phyloP scores from a whole-genome alignment of 208 protist species.

The Trypanosomatidae sp. region DNA sequence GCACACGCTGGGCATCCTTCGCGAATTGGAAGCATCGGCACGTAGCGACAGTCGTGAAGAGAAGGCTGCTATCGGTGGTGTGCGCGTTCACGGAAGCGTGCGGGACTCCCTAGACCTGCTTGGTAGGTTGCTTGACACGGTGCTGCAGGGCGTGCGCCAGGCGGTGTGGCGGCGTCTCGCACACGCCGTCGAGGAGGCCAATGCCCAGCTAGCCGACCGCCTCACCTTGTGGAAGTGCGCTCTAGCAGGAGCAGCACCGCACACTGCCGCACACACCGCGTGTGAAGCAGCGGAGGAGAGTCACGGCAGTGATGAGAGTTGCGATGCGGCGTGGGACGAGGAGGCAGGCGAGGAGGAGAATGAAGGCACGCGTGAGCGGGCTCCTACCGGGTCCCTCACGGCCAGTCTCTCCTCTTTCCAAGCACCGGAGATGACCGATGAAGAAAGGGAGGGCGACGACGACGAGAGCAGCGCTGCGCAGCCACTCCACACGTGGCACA shows the following conservation, averaged over 20 bases:
- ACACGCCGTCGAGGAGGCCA: conserved; percentile 57
- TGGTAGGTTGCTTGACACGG: conserved; percentile 28
- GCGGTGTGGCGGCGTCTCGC: conserved; percentile 46
- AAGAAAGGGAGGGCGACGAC: not conserved
- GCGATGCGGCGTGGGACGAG: too few relatives aligned
- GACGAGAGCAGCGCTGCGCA: not conserved
- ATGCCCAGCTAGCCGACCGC: conserved; percentile 28
- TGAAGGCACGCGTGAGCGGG: not conserved
- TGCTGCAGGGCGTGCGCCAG: conserved; percentile 22
- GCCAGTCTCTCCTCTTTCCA: conserved; percentile 3
- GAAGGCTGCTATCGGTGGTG: too few relatives aligned
- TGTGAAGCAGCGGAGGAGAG: too few relatives aligned
- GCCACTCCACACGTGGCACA: not conserved
- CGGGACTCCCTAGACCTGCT: conserved; percentile 10
- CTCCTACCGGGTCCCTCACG: not conserved
- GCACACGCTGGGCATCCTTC: conserved; percentile 15
- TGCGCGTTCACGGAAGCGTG: too few relatives aligned
- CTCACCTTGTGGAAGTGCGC: too few relatives aligned
- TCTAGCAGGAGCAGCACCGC: too few relatives aligned
- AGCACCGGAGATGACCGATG: not conserved
- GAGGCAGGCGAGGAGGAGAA: not conserved
- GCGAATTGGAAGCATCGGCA: conserved; percentile 15
- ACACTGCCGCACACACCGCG: too few relatives aligned
- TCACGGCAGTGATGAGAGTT: not conserved
- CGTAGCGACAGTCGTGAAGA: too few relatives aligned